phyloP scores from a whole-genome alignment of 805 yeast genomes.

The Candida loeiensis region DNA sequence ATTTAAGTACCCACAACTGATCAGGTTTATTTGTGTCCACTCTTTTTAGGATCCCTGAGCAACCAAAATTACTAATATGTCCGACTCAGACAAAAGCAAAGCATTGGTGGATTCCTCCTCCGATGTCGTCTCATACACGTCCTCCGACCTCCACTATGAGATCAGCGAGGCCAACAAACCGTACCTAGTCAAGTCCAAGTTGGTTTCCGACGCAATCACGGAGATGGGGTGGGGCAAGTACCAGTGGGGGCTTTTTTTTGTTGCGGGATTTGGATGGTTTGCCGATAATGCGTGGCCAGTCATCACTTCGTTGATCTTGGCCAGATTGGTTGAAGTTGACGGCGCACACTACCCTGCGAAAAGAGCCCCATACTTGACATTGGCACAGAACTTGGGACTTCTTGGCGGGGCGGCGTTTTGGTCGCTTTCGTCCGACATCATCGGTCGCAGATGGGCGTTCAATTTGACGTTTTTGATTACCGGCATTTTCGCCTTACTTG shows the following conservation, averaged over 20 bases:
- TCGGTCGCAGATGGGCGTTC: slow-evolving; percentile 27
- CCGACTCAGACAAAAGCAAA: not conserved
- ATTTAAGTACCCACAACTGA: too few species aligned
- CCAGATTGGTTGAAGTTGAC: slow-evolving; percentile 28
- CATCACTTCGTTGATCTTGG: slow-evolving; percentile 31
- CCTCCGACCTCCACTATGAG: slow-evolving; percentile 10
- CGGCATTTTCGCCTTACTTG: slow-evolving; percentile 20
- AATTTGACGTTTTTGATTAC: slow-evolving; percentile 24
- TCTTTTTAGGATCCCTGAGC: too few species aligned
- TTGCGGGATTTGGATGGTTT: slow-evolving; percentile 32
- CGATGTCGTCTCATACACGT: slow-evolving; percentile 5
- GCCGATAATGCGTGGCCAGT: slow-evolving; percentile 41
- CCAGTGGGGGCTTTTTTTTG: slow-evolving; percentile 22
- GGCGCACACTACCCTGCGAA: slow-evolving; percentile 35
- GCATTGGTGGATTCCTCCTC: slow-evolving; percentile 3
- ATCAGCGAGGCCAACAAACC: slow-evolving; percentile 9
- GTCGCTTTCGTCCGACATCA: slow-evolving; percentile 22
- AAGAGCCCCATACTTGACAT: slow-evolving; percentile 34
- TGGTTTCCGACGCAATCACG: slow-evolving; percentile 41
- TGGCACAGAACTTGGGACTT: slow-evolving; percentile 33
- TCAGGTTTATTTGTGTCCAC: too few species aligned
- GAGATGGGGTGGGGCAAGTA: slow-evolving; percentile 33
- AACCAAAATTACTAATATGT: too few species aligned
- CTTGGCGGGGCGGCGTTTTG: slow-evolving; percentile 24
- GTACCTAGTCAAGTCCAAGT: slow-evolving; percentile 14